phyloP scores from a whole-genome alignment of 352 stramenopile species.

The Globisporangium nunn region DNA sequence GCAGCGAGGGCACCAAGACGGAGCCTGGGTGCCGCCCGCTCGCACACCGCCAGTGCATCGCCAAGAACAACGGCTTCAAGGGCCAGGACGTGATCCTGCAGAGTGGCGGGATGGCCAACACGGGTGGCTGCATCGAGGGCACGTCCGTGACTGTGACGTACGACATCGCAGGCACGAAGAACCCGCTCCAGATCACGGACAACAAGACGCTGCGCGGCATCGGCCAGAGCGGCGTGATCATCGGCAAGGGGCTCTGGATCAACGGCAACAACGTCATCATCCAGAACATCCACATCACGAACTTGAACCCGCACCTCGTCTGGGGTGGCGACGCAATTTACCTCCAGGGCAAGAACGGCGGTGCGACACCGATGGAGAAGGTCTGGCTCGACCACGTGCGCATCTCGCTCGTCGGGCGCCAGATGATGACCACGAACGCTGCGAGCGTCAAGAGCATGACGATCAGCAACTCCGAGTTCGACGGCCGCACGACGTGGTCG shows the following conservation, averaged over 20 bases:
- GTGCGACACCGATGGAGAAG: constrained; percentile 14
- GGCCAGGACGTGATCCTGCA: constrained; percentile 53
- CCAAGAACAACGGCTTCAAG: constrained; percentile 47
- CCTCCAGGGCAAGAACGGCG: constrained; percentile 9
- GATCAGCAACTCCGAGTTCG: constrained; percentile 33
- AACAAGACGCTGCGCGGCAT: constrained; percentile 33
- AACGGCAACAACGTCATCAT: constrained; percentile 29
- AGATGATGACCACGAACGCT: constrained; percentile 27
- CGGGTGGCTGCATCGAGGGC: constrained; percentile 34
- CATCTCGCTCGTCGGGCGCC: constrained; percentile 16
- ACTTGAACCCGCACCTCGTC: constrained; percentile 32
- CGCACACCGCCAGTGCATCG: constrained; percentile 30
- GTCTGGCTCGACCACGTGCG: constrained; percentile 37
- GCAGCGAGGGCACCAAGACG: constrained; percentile 39
- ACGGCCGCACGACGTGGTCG: constrained; percentile 21
- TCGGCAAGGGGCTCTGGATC: constrained; percentile 27
- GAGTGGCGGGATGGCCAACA: constrained; percentile 40
- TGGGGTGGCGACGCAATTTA: constrained; percentile 1
- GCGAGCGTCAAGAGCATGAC: constrained; percentile 23
- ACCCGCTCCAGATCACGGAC: constrained; percentile 16
- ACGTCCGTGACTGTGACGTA: constrained; percentile 30
- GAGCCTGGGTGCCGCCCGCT: constrained; percentile 37
- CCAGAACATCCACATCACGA: constrained; percentile 32
- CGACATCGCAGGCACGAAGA: constrained; percentile 27
- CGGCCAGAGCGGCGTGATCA: constrained; percentile 22